Conservation (phyloP, 148 eudicot genomes). For the Camellia japonica region DNA sequence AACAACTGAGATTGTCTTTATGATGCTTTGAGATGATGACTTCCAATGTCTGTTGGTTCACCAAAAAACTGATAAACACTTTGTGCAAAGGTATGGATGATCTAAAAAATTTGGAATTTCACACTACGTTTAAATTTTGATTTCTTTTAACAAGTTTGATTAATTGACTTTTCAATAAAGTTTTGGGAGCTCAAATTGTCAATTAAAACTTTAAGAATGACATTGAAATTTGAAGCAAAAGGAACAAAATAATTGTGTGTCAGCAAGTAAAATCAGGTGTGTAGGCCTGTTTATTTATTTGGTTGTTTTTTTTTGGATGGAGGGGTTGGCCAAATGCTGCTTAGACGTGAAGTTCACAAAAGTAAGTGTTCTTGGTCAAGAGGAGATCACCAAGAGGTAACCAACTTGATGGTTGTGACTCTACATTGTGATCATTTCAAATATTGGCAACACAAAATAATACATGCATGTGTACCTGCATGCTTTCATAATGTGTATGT, state of each 20-base stretch:
- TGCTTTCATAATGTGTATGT: neutral
- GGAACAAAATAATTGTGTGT: no score
- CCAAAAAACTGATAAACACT: neutral
- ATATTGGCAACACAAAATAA: neutral
- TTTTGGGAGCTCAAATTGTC: no score
- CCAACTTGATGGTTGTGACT: neutral
- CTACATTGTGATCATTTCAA: neutral
- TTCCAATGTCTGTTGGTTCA: neutral
- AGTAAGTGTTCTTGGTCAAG: neutral
- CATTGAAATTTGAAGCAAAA: no score
- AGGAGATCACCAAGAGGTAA: neutral
- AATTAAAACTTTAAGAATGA: no score
- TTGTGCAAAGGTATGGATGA: neutral
- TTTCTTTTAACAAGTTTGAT: no score
- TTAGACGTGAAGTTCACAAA: neutral
- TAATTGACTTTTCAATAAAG: no score
- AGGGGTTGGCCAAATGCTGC: no score
- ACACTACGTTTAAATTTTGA: neutral
- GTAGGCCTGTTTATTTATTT: no score
- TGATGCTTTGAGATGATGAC: neutral
- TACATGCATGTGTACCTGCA: neutral
- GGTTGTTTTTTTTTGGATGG: no score
- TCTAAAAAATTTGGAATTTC: neutral
- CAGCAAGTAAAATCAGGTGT: no score
- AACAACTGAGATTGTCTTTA: conserved; percentile 6